Percentiles rank a stretch among this genome's conserved stretches.
These are phyloP conservation scores for Ensete ventricosum DNA, from an alignment of 176 grass and related monocot genomes.

Conservation along the genomic window DNA sequence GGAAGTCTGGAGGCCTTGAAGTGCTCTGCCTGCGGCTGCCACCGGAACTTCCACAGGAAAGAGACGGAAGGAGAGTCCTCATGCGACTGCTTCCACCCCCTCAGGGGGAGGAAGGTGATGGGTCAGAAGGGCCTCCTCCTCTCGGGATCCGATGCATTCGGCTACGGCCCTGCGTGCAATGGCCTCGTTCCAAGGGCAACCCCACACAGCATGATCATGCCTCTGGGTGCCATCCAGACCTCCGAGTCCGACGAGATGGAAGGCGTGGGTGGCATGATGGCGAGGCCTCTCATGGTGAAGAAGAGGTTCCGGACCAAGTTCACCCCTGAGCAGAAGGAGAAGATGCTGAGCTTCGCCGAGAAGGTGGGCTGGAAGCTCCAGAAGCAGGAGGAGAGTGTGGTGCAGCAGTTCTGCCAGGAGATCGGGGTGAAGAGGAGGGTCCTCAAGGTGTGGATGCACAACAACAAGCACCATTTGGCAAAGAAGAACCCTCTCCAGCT, in stretches of 20 bases:
- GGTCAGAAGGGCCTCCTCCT: constrained; percentile 13
- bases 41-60: constrained; percentile 91
- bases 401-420: constrained; percentile 85
- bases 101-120: constrained; percentile 22
- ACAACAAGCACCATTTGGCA: constrained; percentile 85
- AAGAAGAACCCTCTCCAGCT: constrained; percentile 28
- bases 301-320: constrained; percentile 85
- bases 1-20: constrained; percentile 59
- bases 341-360: constrained; percentile 77
- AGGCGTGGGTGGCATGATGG: constrained; percentile 22
- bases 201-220: constrained; percentile 53
- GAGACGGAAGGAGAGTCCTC: constrained; percentile 31
- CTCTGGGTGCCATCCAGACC: constrained; percentile 68
- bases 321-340: constrained; percentile 76
- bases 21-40: constrained; percentile 80
- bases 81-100: constrained; percentile 15
- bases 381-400: constrained; percentile 58
- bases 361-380: constrained; percentile 72
- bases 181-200: constrained; percentile 32
- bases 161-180: constrained; percentile 19
- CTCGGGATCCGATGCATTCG: constrained; percentile 21
- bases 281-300: constrained; percentile 17
- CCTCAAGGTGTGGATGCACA: constrained; percentile 99
- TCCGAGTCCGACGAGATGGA: constrained; percentile 78
- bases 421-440: constrained; percentile 76